phyloP scores from a whole-genome alignment of 129 eudicot genomes.

The Artemisia tridentata region DNA sequence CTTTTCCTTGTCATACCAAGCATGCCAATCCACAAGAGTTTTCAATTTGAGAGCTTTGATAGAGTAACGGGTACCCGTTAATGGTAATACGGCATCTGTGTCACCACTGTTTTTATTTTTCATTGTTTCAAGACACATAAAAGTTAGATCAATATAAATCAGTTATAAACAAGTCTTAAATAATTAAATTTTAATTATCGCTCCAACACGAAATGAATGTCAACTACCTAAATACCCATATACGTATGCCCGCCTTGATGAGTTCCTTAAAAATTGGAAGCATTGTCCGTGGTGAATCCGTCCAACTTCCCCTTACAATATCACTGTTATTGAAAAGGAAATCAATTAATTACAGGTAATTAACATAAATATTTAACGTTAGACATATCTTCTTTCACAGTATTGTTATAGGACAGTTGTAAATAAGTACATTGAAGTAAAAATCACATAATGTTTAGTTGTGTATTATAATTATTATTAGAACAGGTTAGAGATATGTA shows the following conservation, averaged over 20 bases:
- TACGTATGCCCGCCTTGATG: conserved; percentile 59
- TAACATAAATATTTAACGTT: not conserved
- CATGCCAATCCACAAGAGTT: conserved; percentile 51
- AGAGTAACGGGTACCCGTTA: conserved; percentile 65
- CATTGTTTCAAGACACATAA: not conserved
- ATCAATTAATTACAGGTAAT: not conserved
- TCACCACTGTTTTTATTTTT: conserved; percentile 48
- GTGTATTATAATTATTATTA: no score
- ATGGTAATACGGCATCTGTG: conserved; percentile 65
- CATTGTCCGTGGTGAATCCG: conserved; percentile 64
- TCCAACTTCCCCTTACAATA: conserved; percentile 65
- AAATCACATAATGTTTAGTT: no score
- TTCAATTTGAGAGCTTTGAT: conserved; percentile 51
- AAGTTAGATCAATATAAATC: not conserved
- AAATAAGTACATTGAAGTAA: no score
- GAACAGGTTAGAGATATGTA: no score
- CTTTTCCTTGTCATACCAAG: conserved; percentile 64
- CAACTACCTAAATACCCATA: conserved; percentile 73
- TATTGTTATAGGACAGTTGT: no score
- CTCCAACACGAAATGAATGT: not conserved
- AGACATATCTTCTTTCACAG: not conserved
- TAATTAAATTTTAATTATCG: not conserved
- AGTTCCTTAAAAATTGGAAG: conserved; percentile 72
- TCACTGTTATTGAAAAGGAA: conserved; percentile 38
- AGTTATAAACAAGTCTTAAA: not conserved